phyloP scores from a whole-genome alignment of 306 rosid species.

The Adenanthera pavonina region DNA sequence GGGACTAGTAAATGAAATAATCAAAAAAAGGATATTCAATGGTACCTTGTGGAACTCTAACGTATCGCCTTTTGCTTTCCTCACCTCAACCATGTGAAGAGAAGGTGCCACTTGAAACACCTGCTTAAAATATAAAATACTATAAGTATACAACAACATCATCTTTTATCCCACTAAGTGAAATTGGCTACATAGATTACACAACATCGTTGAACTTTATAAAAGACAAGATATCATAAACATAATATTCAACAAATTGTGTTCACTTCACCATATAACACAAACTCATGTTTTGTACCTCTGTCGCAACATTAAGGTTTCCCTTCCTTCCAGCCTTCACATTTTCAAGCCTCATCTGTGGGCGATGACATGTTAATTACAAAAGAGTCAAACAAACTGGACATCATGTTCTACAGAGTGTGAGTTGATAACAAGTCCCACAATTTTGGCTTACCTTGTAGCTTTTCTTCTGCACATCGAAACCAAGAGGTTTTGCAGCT shows the following conservation, averaged over 20 bases:
- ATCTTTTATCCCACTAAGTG: no score
- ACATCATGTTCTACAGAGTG: neutral
- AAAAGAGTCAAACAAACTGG: constrained; percentile 9
- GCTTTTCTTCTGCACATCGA: constrained; percentile 92
- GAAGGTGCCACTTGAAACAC: constrained; percentile 98
- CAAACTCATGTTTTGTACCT: constrained; percentile 52
- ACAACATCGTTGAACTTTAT: no score
- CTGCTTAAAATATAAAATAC: constrained; percentile 44
- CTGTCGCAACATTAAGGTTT: constrained; percentile 96
- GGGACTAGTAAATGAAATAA: neutral
- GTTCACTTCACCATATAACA: constrained; percentile 16
- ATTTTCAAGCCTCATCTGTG: constrained; percentile 92
- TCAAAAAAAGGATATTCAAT: constrained; percentile 25
- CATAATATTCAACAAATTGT: constrained; percentile 4
- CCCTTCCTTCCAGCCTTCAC: constrained; percentile 96
- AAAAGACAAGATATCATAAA: neutral
- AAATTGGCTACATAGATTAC: no score
- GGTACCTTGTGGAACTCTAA: constrained; percentile 90
- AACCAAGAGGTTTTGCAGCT: constrained; percentile 98
- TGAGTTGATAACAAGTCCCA: constrained; percentile 2
- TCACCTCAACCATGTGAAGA: constrained; percentile 95
- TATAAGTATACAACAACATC: no score
- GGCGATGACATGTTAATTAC: constrained; percentile 27
- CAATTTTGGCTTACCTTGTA: constrained; percentile 69
- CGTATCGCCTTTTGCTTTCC: constrained; percentile 98